Base-by-base conservation (phyloP, 805 yeast genomes). In the Candida tibetensis region DNA sequence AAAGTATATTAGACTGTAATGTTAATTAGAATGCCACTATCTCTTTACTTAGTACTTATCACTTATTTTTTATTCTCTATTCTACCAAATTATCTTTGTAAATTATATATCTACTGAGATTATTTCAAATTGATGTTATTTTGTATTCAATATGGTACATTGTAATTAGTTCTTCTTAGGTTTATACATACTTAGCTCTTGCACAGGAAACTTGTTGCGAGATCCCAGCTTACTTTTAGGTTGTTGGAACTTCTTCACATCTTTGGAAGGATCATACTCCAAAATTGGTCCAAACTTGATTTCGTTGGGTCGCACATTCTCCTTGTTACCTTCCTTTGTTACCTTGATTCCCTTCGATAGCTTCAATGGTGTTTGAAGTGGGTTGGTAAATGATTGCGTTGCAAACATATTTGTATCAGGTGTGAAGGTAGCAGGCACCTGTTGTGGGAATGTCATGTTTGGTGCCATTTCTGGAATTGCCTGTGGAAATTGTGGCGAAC, bases 281-380 rank as follows among this genome's bases (percentile, higher is more conserved):
- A 66, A 41, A 42, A 66, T 66, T 5, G 72, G 70, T 22, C 69
- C 67, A 45, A 64, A 65, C 37, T 56, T 62, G 34, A 66, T 62
- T 28, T 52, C 58, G 33, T 47, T 55, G 12, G 59, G 57, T 37
- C 44, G 48, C 23, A 40, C 12, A 46, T 47, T 44, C 42, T 60
- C 60, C 41, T 56, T 44, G 34, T 50, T 46, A n/a, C 30, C 34
- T 17, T 33, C n/a, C n/a, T 15, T 28, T 6, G 14, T 6, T 6
- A 9, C 30, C 16, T 28, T 28, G 30, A n/a, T 7, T 14, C 5
- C 23, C 18, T 23, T 13, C 17, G 36, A 8, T 12, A 14, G 28
- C 35, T 7, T 17, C 27, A 19, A n/a, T 7, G 9, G 25, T 21
- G 25, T 10, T 10, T 21, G 25, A 10, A 21, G 25, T 10, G 25